Conservation (phyloP, 257 asterid genomes). For the Gentiana macrophylla region DNA sequence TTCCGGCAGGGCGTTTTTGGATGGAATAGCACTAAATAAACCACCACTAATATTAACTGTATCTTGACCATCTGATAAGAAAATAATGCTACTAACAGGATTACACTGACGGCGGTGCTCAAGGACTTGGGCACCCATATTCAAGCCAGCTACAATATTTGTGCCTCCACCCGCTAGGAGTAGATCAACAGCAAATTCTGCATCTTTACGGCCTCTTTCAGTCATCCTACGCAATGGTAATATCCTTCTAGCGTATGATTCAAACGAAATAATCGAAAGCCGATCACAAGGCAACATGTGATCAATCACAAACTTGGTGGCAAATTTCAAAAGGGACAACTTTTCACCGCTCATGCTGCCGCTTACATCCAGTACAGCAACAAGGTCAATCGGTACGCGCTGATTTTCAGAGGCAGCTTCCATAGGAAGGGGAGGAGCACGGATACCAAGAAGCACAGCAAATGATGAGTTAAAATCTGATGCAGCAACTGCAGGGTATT, state of each 20-base stretch:
- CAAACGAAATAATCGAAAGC: constrained; percentile 23
- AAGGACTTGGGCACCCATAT: constrained; percentile 21
- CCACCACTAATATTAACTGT: constrained; percentile 4
- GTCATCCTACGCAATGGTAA: constrained; percentile 28
- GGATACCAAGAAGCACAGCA: constrained; percentile 33
- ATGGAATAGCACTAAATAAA: neutral
- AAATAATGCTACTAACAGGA: constrained; percentile 26
- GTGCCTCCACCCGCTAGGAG: constrained; percentile 23
- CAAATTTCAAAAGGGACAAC: constrained; percentile 20
- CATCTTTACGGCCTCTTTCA: constrained; percentile 23
- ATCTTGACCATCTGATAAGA: constrained; percentile 38
- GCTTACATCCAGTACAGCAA: constrained; percentile 7
- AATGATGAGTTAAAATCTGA: constrained; percentile 11
- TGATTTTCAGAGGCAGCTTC: constrained; percentile 6
- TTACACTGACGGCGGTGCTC: constrained; percentile 20
- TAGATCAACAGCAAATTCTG: constrained; percentile 21
- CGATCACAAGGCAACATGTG: constrained; percentile 27
- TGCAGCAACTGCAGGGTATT: constrained; percentile 24
- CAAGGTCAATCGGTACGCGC: constrained; percentile 36
- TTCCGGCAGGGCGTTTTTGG: neutral
- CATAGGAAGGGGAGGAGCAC: constrained; percentile 21
- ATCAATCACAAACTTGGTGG: constrained; percentile 23
- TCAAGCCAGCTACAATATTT: constrained; percentile 24
- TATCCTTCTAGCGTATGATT: constrained; percentile 15
- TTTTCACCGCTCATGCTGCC: constrained; percentile 35